A percentile compares a stretch with the other conserved stretches of the same genome.
Evolutionary conservation across 192 early-diverging fungal species (phyloP).

Genomic region (Backusella liffmaniae): DNA sequence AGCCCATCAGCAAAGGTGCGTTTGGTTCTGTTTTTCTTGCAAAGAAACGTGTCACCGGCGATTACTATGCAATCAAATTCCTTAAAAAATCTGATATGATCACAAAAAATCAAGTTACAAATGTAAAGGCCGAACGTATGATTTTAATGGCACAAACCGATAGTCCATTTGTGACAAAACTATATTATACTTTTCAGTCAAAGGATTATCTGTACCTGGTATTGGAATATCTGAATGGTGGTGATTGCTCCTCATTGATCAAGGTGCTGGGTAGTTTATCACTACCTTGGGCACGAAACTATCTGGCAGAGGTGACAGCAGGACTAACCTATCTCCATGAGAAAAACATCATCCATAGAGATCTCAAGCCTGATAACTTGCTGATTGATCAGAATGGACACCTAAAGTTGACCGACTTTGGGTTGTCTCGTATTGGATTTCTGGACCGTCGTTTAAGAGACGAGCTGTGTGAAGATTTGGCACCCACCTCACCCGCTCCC

Average conservation of each 20-base stretch:
- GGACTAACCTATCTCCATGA: conserved; percentile 80
- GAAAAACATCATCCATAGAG: conserved; percentile 80
- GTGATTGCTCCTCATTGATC: conserved; percentile 84
- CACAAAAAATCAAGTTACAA: conserved; percentile 89
- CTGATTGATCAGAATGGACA: conserved; percentile 84
- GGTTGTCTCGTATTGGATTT: conserved; percentile 80
- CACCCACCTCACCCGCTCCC: conserved; percentile 23
- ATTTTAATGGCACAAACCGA: conserved; percentile 84
- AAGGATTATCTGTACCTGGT: conserved; percentile 85
- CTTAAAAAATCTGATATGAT: conserved; percentile 87
- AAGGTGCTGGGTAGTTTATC: conserved; percentile 71
- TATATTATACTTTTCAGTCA: conserved; percentile 84
- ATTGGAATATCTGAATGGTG: conserved; percentile 88
- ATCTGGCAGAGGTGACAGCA: conserved; percentile 79
- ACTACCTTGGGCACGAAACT: conserved; percentile 84
- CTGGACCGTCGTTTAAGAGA: conserved; percentile 71
- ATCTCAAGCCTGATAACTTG: conserved; percentile 86
- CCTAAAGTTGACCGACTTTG: conserved; percentile 88
- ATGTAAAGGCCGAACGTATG: conserved; percentile 87
- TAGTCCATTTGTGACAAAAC: conserved; percentile 79
- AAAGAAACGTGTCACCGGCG: conserved; percentile 81
- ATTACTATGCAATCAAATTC: conserved; percentile 88
- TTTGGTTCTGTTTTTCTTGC: conserved; percentile 87
- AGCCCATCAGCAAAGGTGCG: conserved; percentile 88
- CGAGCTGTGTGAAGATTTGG: conserved; percentile 31